Evolutionary conservation across 225 moss, liverwort and hornwort species (phyloP).

Genomic region (Bryoerythrophyllum caledonicum): DNA sequence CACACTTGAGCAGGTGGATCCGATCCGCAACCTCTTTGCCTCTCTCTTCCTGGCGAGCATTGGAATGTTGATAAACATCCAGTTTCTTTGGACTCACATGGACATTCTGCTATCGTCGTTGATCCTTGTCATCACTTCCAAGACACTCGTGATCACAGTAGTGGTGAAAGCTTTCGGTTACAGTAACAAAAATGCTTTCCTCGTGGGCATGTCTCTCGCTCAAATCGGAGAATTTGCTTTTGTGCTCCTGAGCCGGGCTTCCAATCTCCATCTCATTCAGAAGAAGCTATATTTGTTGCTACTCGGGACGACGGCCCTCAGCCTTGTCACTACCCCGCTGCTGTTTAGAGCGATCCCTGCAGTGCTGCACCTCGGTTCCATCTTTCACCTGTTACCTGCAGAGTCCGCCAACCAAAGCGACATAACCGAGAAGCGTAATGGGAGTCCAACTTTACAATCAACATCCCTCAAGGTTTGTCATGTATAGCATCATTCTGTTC

Average conservation of each 20-base stretch:
- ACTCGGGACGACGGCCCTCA: conserved; percentile 94
- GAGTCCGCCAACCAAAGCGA: conserved; percentile 60
- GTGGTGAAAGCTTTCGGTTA: conserved; percentile 85
- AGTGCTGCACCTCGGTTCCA: conserved; percentile 80
- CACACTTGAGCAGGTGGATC: conserved; percentile 98
- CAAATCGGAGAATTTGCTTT: conserved; percentile 99
- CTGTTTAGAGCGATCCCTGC: conserved; percentile 96
- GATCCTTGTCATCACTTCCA: conserved; percentile 89
- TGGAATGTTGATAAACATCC: conserved; percentile 94
- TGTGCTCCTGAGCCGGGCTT: conserved; percentile 91
- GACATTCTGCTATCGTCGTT: conserved; percentile 93
- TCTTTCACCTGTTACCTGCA: conserved; percentile 78
- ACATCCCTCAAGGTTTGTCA: conserved; percentile 52
- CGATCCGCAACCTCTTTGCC: conserved; percentile 91
- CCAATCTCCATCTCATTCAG: conserved; percentile 96
- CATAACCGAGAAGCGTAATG: conserved; percentile 48
- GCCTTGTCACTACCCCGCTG: conserved; percentile 92
- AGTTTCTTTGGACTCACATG: conserved; percentile 98
- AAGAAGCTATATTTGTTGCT: conserved; percentile 92
- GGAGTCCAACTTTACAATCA: conserved; percentile 42
- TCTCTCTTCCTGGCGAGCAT: conserved; percentile 94
- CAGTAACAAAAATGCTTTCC: conserved; percentile 78
- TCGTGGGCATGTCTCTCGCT: conserved; percentile 97
- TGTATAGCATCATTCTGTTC: conserved; percentile 36
- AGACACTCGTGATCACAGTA: conserved; percentile 80